phyloP scores from a whole-genome alignment of 345 rosid genomes.

The Populus deltoides region DNA sequence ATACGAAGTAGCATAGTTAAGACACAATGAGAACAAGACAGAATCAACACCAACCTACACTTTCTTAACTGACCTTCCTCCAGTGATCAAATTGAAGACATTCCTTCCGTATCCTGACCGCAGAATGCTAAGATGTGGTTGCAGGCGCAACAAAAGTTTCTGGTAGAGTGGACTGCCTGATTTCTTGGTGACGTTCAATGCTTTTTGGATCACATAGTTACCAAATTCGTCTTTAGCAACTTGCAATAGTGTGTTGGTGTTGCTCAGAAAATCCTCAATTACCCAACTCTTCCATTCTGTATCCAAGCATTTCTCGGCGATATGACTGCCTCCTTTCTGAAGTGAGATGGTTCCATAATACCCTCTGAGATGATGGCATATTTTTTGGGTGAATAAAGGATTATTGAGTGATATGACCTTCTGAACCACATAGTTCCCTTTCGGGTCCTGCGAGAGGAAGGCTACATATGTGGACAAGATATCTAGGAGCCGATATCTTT shows the following conservation, averaged over 20 bases:
- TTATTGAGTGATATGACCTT: conserved; percentile 17
- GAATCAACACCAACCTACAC: not conserved
- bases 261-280: conserved; percentile 14
- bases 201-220: conserved; percentile 36
- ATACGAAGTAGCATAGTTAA: too few relatives aligned
- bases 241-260: conserved; percentile 6
- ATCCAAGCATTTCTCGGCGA: conserved; percentile 24
- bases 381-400: conserved; percentile 1
- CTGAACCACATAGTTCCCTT: conserved; percentile 33
- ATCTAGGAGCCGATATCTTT: conserved; percentile 1
- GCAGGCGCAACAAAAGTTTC: conserved; percentile 8
- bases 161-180: not conserved
- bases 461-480: conserved; percentile 7
- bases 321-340: conserved; percentile 31
- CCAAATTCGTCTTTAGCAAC: conserved; percentile 22
- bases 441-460: conserved; percentile 17
- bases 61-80: not conserved
- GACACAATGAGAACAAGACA: not conserved
- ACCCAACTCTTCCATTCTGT: not conserved
- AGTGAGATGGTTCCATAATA: conserved; percentile 15
- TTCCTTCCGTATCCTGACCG: conserved; percentile 20
- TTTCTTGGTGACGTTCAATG: conserved; percentile 18
- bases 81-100: conserved; percentile 10
- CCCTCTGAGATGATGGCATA: conserved; percentile 10
- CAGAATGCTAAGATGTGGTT: not conserved